Conservation (phyloP, 768 basidiomycete species). For the Leccinellum luteum region DNA sequence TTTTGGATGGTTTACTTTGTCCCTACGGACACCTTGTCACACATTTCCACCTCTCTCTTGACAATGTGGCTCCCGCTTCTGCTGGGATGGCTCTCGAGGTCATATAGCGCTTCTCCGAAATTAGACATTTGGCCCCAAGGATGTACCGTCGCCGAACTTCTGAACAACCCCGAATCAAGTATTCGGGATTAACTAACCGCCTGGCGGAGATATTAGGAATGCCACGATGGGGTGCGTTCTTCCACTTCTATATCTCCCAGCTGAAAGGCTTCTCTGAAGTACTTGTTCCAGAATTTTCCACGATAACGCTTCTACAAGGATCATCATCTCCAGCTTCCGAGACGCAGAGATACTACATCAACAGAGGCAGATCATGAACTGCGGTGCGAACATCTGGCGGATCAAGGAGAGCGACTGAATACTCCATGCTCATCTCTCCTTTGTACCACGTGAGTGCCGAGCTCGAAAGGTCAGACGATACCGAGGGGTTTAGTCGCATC, state of each 20-base stretch:
- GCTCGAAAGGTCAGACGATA: slow-evolving; percentile 64
- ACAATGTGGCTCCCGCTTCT: slow-evolving; percentile 90
- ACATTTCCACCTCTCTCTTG: slow-evolving; percentile 92
- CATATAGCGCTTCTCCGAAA: slow-evolving; percentile 63
- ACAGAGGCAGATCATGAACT: slow-evolving; percentile 77
- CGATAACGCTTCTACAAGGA: slow-evolving; percentile 87
- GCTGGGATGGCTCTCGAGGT: slow-evolving; percentile 99
- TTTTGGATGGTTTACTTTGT: slow-evolving; percentile 91
- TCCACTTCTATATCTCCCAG: slow-evolving; percentile 38
- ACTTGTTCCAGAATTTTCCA: slow-evolving; percentile 80
- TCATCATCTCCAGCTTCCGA: slow-evolving; percentile 75
- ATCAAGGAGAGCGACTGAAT: neutral
- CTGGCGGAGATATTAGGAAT: slow-evolving; percentile 76
- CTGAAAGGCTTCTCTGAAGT: slow-evolving; percentile 68
- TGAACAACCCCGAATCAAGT: slow-evolving; percentile 82
- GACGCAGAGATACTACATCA: slow-evolving; percentile 82
- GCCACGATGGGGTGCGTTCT: slow-evolving; percentile 68
- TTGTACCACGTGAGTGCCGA: slow-evolving; percentile 74
- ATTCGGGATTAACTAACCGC: neutral
- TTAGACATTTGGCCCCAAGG: slow-evolving; percentile 95
- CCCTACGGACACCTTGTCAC: slow-evolving; percentile 87
- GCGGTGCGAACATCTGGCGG: slow-evolving; percentile 31
- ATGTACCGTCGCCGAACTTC: slow-evolving; percentile 90
- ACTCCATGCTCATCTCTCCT: neutral
- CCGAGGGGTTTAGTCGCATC: slow-evolving; percentile 47